phyloP scores from a whole-genome alignment of 306 rosid species.

The Crotalaria pallida region DNA sequence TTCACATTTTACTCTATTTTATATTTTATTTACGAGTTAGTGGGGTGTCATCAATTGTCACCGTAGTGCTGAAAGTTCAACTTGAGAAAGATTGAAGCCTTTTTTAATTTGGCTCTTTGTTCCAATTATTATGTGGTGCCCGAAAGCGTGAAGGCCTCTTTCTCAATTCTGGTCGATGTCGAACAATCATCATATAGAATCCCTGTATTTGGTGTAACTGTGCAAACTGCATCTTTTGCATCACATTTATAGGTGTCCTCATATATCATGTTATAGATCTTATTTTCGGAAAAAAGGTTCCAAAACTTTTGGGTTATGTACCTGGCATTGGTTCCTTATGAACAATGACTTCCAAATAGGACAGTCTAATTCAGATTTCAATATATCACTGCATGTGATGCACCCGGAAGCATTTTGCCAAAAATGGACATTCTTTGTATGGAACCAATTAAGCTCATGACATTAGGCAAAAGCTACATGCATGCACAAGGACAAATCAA shows the following conservation, averaged over 20 bases:
- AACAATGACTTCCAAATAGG: neutral
- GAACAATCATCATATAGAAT: neutral
- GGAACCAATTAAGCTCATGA: neutral
- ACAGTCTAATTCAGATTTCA: conserved; percentile 6
- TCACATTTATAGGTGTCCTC: neutral
- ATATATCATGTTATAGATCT: neutral
- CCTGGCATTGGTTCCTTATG: conserved; percentile 14
- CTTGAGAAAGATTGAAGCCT: neutral
- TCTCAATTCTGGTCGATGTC: conserved; percentile 12
- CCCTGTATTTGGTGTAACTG: conserved; percentile 6
- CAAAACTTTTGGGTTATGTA: conserved; percentile 2
- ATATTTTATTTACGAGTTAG: conserved; percentile 8
- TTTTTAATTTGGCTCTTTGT: neutral
- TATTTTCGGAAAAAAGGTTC: neutral
- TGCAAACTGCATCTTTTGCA: conserved; percentile 13
- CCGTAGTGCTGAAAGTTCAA: conserved; percentile 2
- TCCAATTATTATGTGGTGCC: conserved; percentile 9
- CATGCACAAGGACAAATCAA: neutral
- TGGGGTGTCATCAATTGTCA: conserved; percentile 10
- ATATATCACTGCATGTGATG: neutral
- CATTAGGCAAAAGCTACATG: neutral
- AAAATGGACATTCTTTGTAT: conserved; percentile 22
- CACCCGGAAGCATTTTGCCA: conserved; percentile 17
- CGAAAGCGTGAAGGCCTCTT: conserved; percentile 19
- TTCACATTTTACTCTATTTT: neutral